Base-by-base conservation (phyloP, 805 yeast species). In the Starmera pachycereana region DNA sequence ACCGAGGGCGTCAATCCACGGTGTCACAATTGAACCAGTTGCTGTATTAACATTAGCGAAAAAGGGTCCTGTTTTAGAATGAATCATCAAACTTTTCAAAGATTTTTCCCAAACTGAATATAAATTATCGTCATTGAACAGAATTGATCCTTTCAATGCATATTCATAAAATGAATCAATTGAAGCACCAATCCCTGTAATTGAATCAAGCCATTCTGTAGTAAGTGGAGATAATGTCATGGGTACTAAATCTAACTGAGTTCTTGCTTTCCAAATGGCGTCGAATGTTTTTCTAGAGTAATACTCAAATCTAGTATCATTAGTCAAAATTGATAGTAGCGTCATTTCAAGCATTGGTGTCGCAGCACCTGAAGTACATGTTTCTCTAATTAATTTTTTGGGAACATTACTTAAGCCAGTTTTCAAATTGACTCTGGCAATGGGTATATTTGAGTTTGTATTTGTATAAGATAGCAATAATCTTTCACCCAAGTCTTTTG, bases 111-210 rank as follows among this genome's bases (percentile, higher is more conserved):
- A 88, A 43, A 87, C 68, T 3, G 62, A 53, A 32, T 56, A 52
- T 32, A 76, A 60, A 11, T 66, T 62, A 12, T 64, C 63, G 48
- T 81, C 83, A 52, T 83, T 76, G 44, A 88, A 86, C 12, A 89
- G 53, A 10, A 89, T 71, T 2, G 88, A 65, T 16, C 79, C 77
- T 54, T 89, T 89, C 33, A 86, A 67, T 0, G 95, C 83, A 58
- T 88, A 85, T 53, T 89, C 97, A 55, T 81, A 89, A 52, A 85
- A 85, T 0, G 96, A 86, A 58, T 89, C 97, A 12, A 86, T 74
- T 2, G 95, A 82, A 0, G 97, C 97, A 3, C 97, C 97, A 9
- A 84, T 69, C 0, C 96, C 96, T 0, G 92, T 75, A 33, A 77
- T 60, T 0, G 69, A 56, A 41, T 81, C 81, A 33, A 66, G 60